Evolutionary conservation across 805 yeast species (phyloP).

Genomic region (Helenozyma baotianmanensis): DNA sequence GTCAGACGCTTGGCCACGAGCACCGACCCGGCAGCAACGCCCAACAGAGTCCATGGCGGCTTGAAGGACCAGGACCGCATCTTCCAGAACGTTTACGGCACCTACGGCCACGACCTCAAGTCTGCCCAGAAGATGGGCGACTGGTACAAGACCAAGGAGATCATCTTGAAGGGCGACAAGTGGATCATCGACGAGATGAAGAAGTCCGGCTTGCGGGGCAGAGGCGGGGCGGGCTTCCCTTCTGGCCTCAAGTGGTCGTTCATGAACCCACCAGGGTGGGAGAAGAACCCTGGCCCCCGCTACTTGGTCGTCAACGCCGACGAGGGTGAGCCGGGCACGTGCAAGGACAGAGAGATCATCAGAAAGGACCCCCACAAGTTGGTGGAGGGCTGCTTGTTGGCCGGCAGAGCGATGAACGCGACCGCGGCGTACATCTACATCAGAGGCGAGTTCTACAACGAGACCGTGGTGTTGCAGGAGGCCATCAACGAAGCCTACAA

Average conservation of each 20-base stretch:
- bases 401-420: slow-evolving; percentile 91
- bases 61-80: slow-evolving; percentile 79
- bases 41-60: slow-evolving; percentile 63
- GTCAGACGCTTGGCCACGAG: slow-evolving; percentile 40
- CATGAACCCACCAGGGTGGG: slow-evolving; percentile 97
- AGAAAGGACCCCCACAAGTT: slow-evolving; percentile 90
- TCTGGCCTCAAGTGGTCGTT: slow-evolving; percentile 89
- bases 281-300: slow-evolving; percentile 83
- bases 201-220: slow-evolving; percentile 79
- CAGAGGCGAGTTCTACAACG: slow-evolving; percentile 86
- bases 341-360: slow-evolving; percentile 88
- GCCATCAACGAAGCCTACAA: slow-evolving; percentile 87
- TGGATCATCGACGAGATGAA: slow-evolving; percentile 90
- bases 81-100: slow-evolving; percentile 77
- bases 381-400: slow-evolving; percentile 85
- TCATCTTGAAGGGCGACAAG: slow-evolving; percentile 73
- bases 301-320: slow-evolving; percentile 88
- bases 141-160: slow-evolving; percentile 89
- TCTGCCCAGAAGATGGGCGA: slow-evolving; percentile 78
- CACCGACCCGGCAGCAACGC: slow-evolving; percentile 45
- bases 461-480: slow-evolving; percentile 64
- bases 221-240: slow-evolving; percentile 95
- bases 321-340: slow-evolving; percentile 94
- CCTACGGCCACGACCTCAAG: slow-evolving; percentile 71
- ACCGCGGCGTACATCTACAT: slow-evolving; percentile 89